These are phyloP conservation scores for Crithidia bombi DNA, from an alignment of 208 protist genomes.

Conservation along the genomic window DNA sequence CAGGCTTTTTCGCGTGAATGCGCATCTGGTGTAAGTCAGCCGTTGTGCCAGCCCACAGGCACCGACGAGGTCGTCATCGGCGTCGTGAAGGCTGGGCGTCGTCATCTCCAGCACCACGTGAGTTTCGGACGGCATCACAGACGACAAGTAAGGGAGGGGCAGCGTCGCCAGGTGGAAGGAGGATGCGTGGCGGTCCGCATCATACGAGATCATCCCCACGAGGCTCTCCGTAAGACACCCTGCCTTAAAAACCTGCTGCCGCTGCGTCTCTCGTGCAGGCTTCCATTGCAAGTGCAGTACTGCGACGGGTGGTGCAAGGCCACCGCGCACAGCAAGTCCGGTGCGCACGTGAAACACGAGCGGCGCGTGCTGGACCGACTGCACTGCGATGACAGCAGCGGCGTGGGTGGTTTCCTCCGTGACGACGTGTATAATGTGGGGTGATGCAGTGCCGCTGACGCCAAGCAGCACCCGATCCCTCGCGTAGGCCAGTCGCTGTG, in stretches of 20 bases:
- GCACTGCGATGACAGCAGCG: slow-evolving; percentile 12
- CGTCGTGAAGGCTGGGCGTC: slow-evolving; percentile 31
- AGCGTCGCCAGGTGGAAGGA: slow-evolving; percentile 17
- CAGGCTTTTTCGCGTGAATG: slow-evolving; percentile 16
- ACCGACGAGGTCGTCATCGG: slow-evolving; percentile 30
- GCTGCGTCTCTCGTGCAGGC: neutral
- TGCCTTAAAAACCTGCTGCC: neutral
- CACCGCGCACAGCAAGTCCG: neutral
- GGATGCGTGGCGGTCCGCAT: slow-evolving; percentile 13
- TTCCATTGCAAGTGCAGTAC: slow-evolving; percentile 8
- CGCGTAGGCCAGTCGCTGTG: neutral
- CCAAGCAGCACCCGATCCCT: slow-evolving; percentile 16
- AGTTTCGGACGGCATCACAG: neutral
- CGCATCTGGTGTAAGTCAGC: slow-evolving; percentile 39
- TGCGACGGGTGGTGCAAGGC: slow-evolving; percentile 9
- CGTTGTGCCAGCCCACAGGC: slow-evolving; percentile 48
- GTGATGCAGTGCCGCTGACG: slow-evolving; percentile 7
- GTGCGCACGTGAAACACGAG: slow-evolving; percentile 17
- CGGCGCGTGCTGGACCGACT: slow-evolving; percentile 4
- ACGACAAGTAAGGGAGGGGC: neutral
- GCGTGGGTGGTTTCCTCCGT: neutral
- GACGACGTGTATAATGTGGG: slow-evolving; percentile 10
- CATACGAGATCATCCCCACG: slow-evolving; percentile 12
- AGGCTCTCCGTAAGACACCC: slow-evolving; percentile 21
- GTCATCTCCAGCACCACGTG: slow-evolving; percentile 45